Base-by-base conservation (phyloP, 2,329 filamentous ascomycete genomes). In the Penicillium sp. region DNA sequence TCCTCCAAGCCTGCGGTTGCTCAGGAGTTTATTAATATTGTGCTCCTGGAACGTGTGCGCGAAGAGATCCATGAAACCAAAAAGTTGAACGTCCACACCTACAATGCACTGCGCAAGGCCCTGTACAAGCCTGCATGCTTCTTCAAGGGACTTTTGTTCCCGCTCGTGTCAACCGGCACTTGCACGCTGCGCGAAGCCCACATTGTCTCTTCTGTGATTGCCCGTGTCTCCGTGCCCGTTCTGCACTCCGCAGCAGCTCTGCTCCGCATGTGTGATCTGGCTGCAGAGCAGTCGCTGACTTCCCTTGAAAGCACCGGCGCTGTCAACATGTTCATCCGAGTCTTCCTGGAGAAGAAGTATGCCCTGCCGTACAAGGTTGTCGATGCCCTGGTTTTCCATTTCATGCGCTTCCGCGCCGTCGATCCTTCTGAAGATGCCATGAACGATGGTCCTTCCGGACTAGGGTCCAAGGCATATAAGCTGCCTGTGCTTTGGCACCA, bases 401-500 rank as follows among this genome's bases (percentile, higher is more conserved):
- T 99, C 74, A 74, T 97, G 58, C 88, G 94, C 14, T 97, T 96
- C 78, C 83, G 90, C 32, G 88, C 83, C 49, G 81, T 84, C 26
- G 86, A 78, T 47, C 78, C 78, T 30, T 75, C 71, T 4, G 78
- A 82, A 30, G 85, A 88, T 51, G 77, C 79, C 9, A 78, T 77
- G 47, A 71, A 75, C 71, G 71, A 75, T 55, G 67, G 71, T 16
- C 55, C 60, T 14, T 68, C 73, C 30, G 73, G 67, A 54, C 74
- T 74, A 16, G 78, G 78, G n/a, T 81, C 83, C 44, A 78, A 81
- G 71, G 73, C 80, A 62, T 67, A 76, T 23, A 90, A 89, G 69
- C 73, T 97, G 61, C 94, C 95, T 0, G 91, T 99, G 7, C 85
- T 99, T 52, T 99, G 93, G 91, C 94, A 99, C 73, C 93, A 97